Evolutionary conservation across 75 land plant species (phyloP).

Genomic region (Sequoiadendron giganteum): DNA sequence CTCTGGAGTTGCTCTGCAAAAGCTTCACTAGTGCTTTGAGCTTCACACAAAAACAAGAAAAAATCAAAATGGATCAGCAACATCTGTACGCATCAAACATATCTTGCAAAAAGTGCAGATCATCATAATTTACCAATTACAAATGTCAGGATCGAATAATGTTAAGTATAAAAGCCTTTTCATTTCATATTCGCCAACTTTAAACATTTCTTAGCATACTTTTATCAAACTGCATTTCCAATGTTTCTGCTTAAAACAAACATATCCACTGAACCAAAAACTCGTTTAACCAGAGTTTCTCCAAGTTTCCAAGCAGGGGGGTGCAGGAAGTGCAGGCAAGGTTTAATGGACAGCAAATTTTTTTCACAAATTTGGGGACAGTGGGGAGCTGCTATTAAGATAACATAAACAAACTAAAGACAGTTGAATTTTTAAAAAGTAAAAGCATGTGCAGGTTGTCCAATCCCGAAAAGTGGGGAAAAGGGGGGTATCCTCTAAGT

Average conservation of each 20-base stretch:
- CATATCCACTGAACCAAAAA: not conserved
- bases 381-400: no score
- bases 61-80: not conserved
- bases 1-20: conserved; percentile 70
- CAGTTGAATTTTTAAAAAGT: no score
- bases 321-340: no score
- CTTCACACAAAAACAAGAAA: conserved; percentile 24
- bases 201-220: not conserved
- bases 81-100: not conserved
- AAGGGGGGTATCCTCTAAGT: no score
- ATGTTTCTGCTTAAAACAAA: not conserved
- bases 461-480: no score
- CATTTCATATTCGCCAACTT: not conserved
- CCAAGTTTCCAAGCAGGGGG: no score
- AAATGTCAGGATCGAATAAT: not conserved
- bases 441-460: no score
- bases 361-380: no score
- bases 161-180: not conserved
- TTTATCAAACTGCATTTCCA: not conserved
- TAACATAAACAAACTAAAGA: no score
- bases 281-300: not conserved
- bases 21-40: conserved; percentile 52
- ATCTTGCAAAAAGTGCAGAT: not conserved
- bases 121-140: not conserved
- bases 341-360: no score